These are phyloP conservation scores for Colletotrichum neosansevieriae DNA, from an alignment of 2,329 filamentous ascomycete genomes.

Conservation along the genomic window DNA sequence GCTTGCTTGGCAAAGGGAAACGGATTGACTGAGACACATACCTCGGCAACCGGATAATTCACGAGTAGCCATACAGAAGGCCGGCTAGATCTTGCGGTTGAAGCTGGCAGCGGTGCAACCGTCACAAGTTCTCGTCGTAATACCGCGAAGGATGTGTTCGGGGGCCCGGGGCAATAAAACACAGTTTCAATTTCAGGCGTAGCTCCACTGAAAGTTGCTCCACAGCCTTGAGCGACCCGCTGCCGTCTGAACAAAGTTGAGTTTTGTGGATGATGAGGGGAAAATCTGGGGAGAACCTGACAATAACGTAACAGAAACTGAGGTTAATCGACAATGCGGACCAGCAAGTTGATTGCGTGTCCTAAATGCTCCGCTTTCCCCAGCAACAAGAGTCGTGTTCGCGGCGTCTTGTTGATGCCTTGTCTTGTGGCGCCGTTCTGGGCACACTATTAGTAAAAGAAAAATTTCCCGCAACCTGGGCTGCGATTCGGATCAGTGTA, in stretches of 20 bases:
- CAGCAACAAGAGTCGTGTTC: conserved; percentile 1
- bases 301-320: conserved; percentile 36
- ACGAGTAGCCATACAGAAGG: neutral
- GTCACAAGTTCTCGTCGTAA: neutral
- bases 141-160: neutral
- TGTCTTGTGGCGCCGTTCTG: neutral
- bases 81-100: neutral
- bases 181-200: conserved; percentile 16
- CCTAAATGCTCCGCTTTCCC: conserved; percentile 28
- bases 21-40: neutral
- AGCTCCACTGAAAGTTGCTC: conserved; percentile 21
- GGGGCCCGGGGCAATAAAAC: neutral
- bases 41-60: neutral
- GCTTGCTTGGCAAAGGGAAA: neutral
- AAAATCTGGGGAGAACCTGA: conserved; percentile 27
- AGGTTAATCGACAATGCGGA: neutral
- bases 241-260: conserved; percentile 33
- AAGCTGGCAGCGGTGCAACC: neutral
- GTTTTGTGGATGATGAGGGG: conserved; percentile 36
- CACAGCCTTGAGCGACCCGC: conserved; percentile 24
- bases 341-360: conserved; percentile 7
- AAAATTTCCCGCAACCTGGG: conserved; percentile 21
- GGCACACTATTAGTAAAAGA: conserved; percentile 22
- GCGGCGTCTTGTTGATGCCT: conserved; percentile 12
- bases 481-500: neutral